Base-by-base conservation (phyloP, 2,329 filamentous ascomycete genomes). In the Botrytis squamosa region DNA sequence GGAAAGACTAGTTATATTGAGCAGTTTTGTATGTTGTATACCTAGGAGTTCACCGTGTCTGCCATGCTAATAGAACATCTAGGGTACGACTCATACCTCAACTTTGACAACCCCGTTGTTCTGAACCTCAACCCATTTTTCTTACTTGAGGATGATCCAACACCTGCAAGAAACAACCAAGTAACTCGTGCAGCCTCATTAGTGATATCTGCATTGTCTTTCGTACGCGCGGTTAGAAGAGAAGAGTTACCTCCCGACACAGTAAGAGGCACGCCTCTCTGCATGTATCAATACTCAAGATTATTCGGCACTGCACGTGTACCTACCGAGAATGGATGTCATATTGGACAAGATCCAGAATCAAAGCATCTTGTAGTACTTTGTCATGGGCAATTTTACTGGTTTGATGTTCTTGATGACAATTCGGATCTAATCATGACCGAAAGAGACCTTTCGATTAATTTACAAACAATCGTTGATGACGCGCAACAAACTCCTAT, bases 81-180 rank as follows among this genome's bases (percentile, higher is more conserved):
- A 97, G 95, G 95, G 96, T 98, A 98, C 82, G 96, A 99, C 82
- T 98, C 96, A 44, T 99, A 98, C 81, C 87, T 99, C 76, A 98
- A 98, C 84, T 99, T 92, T 81, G 96, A 98, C 82, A 98, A 98
- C 80, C 95, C 96, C 0, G 96, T 99, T 59, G 96, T 99, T 59
- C 88, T 99, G 77, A 98, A 99, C 83, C 85, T 99, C 77, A 99
- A 99, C 80, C 96, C 96, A 0, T 99, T 99, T 84, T 99, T 99
- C 85, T 86, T 99, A 73, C 87, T 99, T 70, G 96, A 98, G 83
- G 96, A 99, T 85, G 96, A 99, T 80, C 96, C 96, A 0, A 99
- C 96, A 1, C 96, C 96, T 4, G 95, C 95, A 64, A 89, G 96
- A 76, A 98, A 98, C 84, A 96, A 98, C 81, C 96, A 99, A 82